Evolutionary conservation across 225 moss, liverwort and hornwort genomes (phyloP), one percentile per base, ranked within the genome.

Genomic region (Marchantia paleacea): DNA sequence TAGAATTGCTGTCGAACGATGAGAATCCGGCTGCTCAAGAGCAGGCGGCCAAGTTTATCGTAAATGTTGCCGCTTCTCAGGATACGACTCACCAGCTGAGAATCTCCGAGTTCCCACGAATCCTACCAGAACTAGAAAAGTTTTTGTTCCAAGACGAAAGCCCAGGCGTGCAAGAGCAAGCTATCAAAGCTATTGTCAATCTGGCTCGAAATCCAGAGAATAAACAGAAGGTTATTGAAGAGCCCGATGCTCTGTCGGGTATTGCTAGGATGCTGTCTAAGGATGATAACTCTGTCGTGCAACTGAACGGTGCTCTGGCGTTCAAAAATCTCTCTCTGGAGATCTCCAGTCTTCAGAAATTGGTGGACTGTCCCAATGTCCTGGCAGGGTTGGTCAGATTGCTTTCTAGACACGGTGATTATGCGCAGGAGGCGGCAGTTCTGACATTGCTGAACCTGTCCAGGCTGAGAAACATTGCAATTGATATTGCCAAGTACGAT

Each of bases 361-460:
- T 86, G 3, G n/a, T 63, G 1, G 78, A 83, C 14, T 83, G 63
- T 11, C 52, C 61, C 6, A 26, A 75, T 69, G 48, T 86, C 12
- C 54, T 84, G 76, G 80, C 69, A 52, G 72, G 75, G 26, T 77
- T 84, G 62, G 62, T 80, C 22, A 52, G 52, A 53, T 55, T 84
- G 55, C 52, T 84, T 4, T 80, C 84, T 4, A 80, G 71, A 47
- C 84, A 75, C 22, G 80, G 75, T 1, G 75, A 80, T 62, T 74
- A 75, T 51, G 80, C 48, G 29, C 84, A 80, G 28, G 84, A 84
- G 58, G 75, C 72, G n/a, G 75, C 84, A 55, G 80, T 80, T 19
- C 50, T 76, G 29, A 80, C 80, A 6, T 47, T 84, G 26, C 70
- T 76, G 10, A 76, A 80, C 51, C 61, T 84, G 7, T 79, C 80